Evolutionary conservation across 805 yeast species (phyloP).

Genomic region (Metschnikowia proteae): DNA sequence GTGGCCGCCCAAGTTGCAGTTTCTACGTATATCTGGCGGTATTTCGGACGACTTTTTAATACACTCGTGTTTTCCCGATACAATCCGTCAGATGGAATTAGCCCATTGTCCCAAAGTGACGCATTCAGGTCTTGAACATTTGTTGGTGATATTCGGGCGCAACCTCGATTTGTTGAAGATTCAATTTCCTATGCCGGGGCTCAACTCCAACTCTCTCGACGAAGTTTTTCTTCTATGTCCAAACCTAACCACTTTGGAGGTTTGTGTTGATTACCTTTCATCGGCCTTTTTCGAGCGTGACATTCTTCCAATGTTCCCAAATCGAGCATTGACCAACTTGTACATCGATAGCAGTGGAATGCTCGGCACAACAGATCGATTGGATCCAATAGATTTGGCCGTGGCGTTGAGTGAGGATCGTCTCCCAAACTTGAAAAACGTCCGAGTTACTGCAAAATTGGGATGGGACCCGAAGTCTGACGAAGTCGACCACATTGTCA

Average conservation of each 20-base stretch:
- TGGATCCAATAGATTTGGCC: slow-evolving; percentile 86
- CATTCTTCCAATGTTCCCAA: slow-evolving; percentile 22
- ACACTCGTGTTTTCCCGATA: slow-evolving; percentile 65
- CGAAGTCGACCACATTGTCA: slow-evolving; percentile 48
- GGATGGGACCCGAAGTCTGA: slow-evolving; percentile 74
- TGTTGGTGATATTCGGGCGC: slow-evolving; percentile 63
- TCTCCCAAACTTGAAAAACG: slow-evolving; percentile 59
- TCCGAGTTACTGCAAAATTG: slow-evolving; percentile 68
- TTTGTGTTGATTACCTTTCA: slow-evolving; percentile 77
- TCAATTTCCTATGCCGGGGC: slow-evolving; percentile 84
- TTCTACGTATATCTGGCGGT: slow-evolving; percentile 83
- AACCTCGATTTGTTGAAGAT: slow-evolving; percentile 61
- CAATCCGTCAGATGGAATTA: slow-evolving; percentile 68
- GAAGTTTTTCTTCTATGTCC: slow-evolving; percentile 74
- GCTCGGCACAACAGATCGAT: slow-evolving; percentile 74
- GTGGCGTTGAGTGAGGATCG: slow-evolving; percentile 78
- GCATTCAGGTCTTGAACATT: slow-evolving; percentile 58
- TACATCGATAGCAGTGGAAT: slow-evolving; percentile 82
- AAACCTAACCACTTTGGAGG: slow-evolving; percentile 54
- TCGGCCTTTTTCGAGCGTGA: slow-evolving; percentile 36
- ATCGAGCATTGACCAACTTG: slow-evolving; percentile 54
- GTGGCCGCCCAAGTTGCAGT: slow-evolving; percentile 81
- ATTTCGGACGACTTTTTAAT: slow-evolving; percentile 75
- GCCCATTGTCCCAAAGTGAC: slow-evolving; percentile 83
- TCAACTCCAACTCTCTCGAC: slow-evolving; percentile 69